These are phyloP conservation scores for Trametopsis cervina DNA, from an alignment of 768 basidiomycete species.

Conservation along the genomic window DNA sequence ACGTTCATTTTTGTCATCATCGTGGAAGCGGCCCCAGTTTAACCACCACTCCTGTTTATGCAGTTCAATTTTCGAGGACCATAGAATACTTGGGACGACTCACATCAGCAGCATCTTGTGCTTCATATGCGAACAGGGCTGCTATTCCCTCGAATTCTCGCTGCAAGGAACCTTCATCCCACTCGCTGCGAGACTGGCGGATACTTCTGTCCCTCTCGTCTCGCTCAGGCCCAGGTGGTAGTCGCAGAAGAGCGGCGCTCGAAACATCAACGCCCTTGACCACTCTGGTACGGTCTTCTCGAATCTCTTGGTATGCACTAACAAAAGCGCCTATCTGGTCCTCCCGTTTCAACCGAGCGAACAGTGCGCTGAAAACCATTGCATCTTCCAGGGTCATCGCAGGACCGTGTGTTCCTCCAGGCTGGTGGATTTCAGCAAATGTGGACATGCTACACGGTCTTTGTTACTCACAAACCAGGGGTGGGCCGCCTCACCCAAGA, in stretches of 20 bases:
- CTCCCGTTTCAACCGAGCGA: constrained; percentile 40
- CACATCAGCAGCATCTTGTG: constrained; percentile 50
- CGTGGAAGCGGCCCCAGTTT: constrained; percentile 38
- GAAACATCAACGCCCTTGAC: constrained; percentile 38
- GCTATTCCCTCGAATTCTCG: constrained; percentile 48
- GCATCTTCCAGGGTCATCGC: constrained; percentile 56
- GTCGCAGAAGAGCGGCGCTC: constrained; percentile 36
- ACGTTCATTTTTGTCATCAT: constrained; percentile 1
- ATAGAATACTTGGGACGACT: background rate
- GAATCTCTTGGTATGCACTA: constrained; percentile 50
- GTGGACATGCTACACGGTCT: too few species aligned
- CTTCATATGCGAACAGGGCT: constrained; percentile 42
- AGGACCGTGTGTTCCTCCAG: constrained; percentile 43
- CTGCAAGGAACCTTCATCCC: constrained; percentile 38
- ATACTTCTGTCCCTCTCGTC: constrained; percentile 29
- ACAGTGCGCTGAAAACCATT: constrained; percentile 50
- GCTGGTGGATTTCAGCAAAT: constrained; percentile 27
- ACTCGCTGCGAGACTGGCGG: constrained; percentile 28
- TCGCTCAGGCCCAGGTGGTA: constrained; percentile 37
- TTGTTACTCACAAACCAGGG: constrained; percentile 38
- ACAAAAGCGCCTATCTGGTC: constrained; percentile 46
- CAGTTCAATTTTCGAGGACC: background rate
- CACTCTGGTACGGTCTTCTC: constrained; percentile 41
- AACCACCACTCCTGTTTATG: constrained; percentile 46
- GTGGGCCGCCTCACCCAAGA: constrained; percentile 57